Evolutionary conservation across 2,329 filamentous ascomycete species (phyloP), one percentile per base, ranked within the genome.

Genomic region (Anisogramma anomala): DNA sequence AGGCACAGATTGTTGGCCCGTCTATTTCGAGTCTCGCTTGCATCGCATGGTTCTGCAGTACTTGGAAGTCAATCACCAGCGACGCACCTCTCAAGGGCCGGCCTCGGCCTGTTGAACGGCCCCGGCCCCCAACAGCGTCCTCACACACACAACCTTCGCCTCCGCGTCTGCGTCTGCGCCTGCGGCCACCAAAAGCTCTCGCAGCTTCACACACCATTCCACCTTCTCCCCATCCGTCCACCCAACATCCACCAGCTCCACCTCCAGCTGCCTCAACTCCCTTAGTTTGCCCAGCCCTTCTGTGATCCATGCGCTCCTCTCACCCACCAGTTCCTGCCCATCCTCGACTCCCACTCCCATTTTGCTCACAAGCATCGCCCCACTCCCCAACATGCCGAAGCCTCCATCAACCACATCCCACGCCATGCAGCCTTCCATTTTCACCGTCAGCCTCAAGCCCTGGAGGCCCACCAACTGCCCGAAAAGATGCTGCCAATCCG

Each of bases 401-500:
- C 23, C 30, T 48, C 36, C n/a, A n/a, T n/a, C n/a, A n/a, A n/a
- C 11, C 48, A 23, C 11, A 52, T 41, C 11, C 30, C 28, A 26
- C 2, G 23, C 39, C 39, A 9, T 26, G 25, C 27, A 4, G 37
- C 49, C 22, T 50, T 49, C 48, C 51, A 50, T 31, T 30, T 28
- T 33, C 38, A 69, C 57, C 48, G 59, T 63, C 38, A 68, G 52
- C 38, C 66, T 51, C 41, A 68, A 42, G 0, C 63, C 61, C n/a
- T 55, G 51, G 10, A 68, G 50, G 0, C 63, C 60, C 0, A 10
- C n/a, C 60, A 60, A 62, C 18, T 52, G 48, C 3, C 38, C 46
- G 49, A 65, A 68, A 0, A 68, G 46, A 22, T 54, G 54, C 10
- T 42, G 41, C 64, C 65, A 67, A 37, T 59, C 56, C 13, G 51